Evolutionary conservation across 495 filamentous ascomycete genomes (phyloP).

Genomic region (Penicilliopsis zonata): DNA sequence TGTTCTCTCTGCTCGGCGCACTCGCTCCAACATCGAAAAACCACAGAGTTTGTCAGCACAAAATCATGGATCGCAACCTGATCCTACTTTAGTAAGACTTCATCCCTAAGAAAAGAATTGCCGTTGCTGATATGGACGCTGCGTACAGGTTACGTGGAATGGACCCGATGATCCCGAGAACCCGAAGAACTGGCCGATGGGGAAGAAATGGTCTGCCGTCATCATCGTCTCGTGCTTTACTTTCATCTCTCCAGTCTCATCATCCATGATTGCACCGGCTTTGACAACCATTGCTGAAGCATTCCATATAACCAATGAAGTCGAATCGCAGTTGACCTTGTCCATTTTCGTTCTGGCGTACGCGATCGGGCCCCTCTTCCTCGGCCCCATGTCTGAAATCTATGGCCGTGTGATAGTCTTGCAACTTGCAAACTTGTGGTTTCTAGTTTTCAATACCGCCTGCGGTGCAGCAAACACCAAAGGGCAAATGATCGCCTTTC

Average conservation of each 20-base stretch:
- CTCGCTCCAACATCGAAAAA: slow-evolving; percentile 6
- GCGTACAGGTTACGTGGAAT: slow-evolving; percentile 39
- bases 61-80: slow-evolving; percentile 6
- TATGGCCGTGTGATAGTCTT: slow-evolving; percentile 57
- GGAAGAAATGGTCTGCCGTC: slow-evolving; percentile 52
- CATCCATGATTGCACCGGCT: slow-evolving; percentile 63
- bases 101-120: background rate
- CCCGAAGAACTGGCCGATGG: slow-evolving; percentile 45
- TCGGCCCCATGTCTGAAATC: slow-evolving; percentile 64
- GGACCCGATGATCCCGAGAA: slow-evolving; percentile 45
- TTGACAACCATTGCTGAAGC: slow-evolving; percentile 43
- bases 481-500: slow-evolving; percentile 39
- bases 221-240: slow-evolving; percentile 48
- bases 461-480: slow-evolving; percentile 41
- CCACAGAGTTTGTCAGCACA: slow-evolving; percentile 10
- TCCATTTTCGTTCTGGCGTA: slow-evolving; percentile 71
- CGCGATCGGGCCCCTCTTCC: slow-evolving; percentile 53
- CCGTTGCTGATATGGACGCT: background rate
- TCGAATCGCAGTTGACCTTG: slow-evolving; percentile 47
- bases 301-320: slow-evolving; percentile 43
- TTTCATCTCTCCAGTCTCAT: slow-evolving; percentile 61
- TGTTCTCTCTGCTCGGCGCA: no score
- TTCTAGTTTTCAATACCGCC: slow-evolving; percentile 46
- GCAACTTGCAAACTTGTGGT: slow-evolving; percentile 51
- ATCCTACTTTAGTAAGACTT: slow-evolving; percentile 16